These are phyloP conservation scores for Didymella glomerata DNA, from an alignment of 2,329 filamentous ascomycete genomes.

Conservation along the genomic window DNA sequence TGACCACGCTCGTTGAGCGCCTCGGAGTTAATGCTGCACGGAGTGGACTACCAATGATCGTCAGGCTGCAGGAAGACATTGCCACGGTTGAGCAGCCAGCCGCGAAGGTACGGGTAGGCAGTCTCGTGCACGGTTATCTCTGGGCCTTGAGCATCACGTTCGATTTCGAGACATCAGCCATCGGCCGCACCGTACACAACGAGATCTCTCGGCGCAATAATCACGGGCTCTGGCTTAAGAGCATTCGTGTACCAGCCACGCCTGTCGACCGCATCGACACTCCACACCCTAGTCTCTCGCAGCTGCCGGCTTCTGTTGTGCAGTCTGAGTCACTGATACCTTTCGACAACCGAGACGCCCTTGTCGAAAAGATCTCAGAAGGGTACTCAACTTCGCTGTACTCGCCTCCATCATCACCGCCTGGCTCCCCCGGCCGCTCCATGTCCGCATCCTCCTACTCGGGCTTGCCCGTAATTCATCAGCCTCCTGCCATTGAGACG, in stretches of 20 bases:
- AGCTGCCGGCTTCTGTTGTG: slow-evolving; percentile 38
- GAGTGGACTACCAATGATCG: slow-evolving; percentile 85
- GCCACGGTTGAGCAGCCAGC: slow-evolving; percentile 69
- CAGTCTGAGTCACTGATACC: slow-evolving; percentile 64
- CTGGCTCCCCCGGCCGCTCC: slow-evolving; percentile 71
- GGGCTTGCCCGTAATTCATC: slow-evolving; percentile 55
- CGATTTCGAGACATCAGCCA: slow-evolving; percentile 73
- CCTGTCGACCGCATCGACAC: slow-evolving; percentile 66
- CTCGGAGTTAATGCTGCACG: slow-evolving; percentile 84
- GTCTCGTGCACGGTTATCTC: slow-evolving; percentile 88
- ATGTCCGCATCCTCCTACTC: slow-evolving; percentile 63
- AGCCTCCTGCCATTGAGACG: slow-evolving; percentile 26
- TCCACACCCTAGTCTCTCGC: slow-evolving; percentile 35
- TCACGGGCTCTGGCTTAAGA: slow-evolving; percentile 81
- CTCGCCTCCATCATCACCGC: slow-evolving; percentile 74
- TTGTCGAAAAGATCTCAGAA: slow-evolving; percentile 77
- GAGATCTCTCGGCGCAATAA: slow-evolving; percentile 79
- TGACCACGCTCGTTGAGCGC: slow-evolving; percentile 75
- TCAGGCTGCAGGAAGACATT: slow-evolving; percentile 86
- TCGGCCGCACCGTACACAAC: slow-evolving; percentile 75
- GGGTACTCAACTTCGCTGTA: slow-evolving; percentile 70
- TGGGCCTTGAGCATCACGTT: slow-evolving; percentile 82
- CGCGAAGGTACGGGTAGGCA: slow-evolving; percentile 80
- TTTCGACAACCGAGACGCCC: slow-evolving; percentile 75
- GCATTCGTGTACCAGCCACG: slow-evolving; percentile 74